phyloP scores from a whole-genome alignment of 345 rosid species.

The Populus ilicifolia region DNA sequence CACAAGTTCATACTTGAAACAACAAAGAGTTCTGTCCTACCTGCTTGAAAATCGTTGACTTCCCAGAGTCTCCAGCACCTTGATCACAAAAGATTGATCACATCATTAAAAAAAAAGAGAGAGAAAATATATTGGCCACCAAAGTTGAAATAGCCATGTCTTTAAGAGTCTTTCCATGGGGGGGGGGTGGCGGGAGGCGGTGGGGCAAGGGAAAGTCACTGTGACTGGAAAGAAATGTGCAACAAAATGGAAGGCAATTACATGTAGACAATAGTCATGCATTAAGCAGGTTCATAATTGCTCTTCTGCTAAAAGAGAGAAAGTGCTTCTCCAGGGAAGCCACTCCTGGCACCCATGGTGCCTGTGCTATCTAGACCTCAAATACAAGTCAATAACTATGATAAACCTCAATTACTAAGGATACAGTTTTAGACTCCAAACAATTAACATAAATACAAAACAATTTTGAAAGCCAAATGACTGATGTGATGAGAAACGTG shows the following conservation, averaged over 20 bases:
- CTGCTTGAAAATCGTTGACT: slow-evolving; percentile 99
- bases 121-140: background rate
- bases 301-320: background rate
- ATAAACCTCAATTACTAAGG: background rate
- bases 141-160: background rate
- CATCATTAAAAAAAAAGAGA: background rate
- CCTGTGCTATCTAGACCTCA: slow-evolving; percentile 1
- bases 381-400: background rate
- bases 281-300: background rate
- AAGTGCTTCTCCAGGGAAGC: background rate
- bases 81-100: slow-evolving; percentile 18
- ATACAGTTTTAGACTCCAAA: background rate
- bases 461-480: background rate
- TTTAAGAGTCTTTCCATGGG: background rate
- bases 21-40: slow-evolving; percentile 33
- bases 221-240: background rate
- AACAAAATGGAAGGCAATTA: background rate
- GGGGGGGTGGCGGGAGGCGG: background rate
- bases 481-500: background rate
- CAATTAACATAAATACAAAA: background rate
- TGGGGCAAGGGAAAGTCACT: background rate
- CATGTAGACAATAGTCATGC: background rate
- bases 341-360: background rate
- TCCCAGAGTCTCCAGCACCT: slow-evolving; percentile 99
- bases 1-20: background rate